Evolutionary conservation across 2,329 filamentous ascomycete genomes (phyloP).

Genomic region (Scedosporium minutisporum): DNA sequence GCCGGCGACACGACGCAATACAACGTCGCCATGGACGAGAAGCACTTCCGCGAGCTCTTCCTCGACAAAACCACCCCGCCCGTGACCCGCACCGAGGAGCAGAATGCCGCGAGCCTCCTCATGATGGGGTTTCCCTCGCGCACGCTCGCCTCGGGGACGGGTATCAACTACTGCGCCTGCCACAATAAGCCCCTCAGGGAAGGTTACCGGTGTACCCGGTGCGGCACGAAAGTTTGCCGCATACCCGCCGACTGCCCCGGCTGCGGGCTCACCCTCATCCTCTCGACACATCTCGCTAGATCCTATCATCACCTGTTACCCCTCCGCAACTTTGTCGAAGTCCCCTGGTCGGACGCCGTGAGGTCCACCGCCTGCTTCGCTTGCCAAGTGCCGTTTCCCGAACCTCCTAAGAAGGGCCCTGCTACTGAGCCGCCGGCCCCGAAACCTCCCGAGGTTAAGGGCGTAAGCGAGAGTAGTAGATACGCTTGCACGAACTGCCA

Average conservation of each 20-base stretch:
- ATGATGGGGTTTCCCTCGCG: constrained; percentile 98
- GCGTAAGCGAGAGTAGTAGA: constrained; percentile 73
- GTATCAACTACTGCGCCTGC: constrained; percentile 76
- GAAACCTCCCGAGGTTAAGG: constrained; percentile 32
- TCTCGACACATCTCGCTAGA: constrained; percentile 87
- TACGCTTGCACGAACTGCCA: constrained; percentile 85
- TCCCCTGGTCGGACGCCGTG: constrained; percentile 67
- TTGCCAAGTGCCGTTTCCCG: constrained; percentile 66
- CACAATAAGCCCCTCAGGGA: constrained; percentile 74
- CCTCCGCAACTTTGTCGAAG: constrained; percentile 80
- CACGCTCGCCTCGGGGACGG: constrained; percentile 57
- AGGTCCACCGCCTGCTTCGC: constrained; percentile 61
- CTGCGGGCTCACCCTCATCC: constrained; percentile 83
- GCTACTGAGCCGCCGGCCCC: not conserved
- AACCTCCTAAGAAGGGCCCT: constrained; percentile 18
- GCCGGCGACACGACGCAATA: constrained; percentile 68
- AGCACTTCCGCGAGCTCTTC: constrained; percentile 79
- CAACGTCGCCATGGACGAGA: constrained; percentile 66
- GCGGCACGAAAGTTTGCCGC: constrained; percentile 78
- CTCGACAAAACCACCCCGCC: constrained; percentile 84
- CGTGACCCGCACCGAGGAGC: constrained; percentile 57
- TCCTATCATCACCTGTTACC: constrained; percentile 92
- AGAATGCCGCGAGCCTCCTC: constrained; percentile 56
- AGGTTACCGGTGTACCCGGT: constrained; percentile 86
- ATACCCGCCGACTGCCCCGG: constrained; percentile 85